Evolutionary conservation across 345 rosid species (phyloP).

Genomic region (Microthlaspi erraticum): DNA sequence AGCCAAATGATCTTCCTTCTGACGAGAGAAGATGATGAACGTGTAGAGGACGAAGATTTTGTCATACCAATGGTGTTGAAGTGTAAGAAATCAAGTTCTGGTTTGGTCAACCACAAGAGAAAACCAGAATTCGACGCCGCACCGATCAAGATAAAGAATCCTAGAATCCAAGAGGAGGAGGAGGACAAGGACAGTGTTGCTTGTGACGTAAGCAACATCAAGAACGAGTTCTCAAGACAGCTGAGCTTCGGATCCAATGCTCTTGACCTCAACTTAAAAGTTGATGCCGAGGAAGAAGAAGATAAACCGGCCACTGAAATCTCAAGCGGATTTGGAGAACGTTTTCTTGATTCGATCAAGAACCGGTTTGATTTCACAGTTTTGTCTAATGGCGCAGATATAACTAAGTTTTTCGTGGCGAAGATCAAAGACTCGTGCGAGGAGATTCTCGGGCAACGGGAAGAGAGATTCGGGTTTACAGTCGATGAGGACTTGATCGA

Average conservation of each 20-base stretch:
- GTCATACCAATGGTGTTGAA: conserved; percentile 65
- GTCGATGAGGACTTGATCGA: conserved; percentile 61
- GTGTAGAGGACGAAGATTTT: conserved; percentile 36
- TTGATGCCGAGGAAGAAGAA: conserved; percentile 49
- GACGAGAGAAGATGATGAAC: conserved; percentile 53
- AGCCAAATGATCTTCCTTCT: conserved; percentile 59
- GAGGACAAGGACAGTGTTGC: conserved; percentile 38
- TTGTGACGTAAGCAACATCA: conserved; percentile 44
- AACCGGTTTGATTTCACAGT: conserved; percentile 56
- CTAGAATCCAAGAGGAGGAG: conserved; percentile 52
- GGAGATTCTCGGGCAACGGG: conserved; percentile 52
- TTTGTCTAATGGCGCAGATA: conserved; percentile 36
- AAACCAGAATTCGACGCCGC: conserved; percentile 53
- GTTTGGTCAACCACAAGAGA: conserved; percentile 56
- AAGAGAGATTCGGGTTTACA: conserved; percentile 51
- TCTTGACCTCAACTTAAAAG: conserved; percentile 76
- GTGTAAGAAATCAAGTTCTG: conserved; percentile 44
- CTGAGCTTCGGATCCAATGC: conserved; percentile 53
- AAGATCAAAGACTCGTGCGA: conserved; percentile 52
- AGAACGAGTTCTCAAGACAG: conserved; percentile 61
- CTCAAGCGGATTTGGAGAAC: conserved; percentile 32
- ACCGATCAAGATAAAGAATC: conserved; percentile 48
- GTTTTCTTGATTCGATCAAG: conserved; percentile 58
- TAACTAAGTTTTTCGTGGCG: conserved; percentile 47
- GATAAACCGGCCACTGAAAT: conserved; percentile 5